Base-by-base conservation (phyloP, 1,139 yeast species). In the Eremothecium coryli region DNA sequence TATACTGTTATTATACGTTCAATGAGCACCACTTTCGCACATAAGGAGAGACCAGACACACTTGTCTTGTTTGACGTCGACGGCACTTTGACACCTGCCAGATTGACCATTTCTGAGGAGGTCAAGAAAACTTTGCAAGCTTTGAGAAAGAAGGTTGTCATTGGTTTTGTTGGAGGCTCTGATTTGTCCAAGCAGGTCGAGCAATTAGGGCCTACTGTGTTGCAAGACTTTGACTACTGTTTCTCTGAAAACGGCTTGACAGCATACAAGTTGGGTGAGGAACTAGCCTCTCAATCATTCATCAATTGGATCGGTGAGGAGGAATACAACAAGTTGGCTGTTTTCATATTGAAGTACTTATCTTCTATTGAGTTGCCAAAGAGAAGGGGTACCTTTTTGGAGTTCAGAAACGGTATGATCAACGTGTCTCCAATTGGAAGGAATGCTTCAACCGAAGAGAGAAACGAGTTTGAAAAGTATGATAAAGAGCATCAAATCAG, bases 341-440 rank as follows among this genome's bases (percentile, higher is more conserved):
- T 76, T 64, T 93, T 85, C 66, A 76, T 86, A 58, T 73, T 90
- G 59, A 74, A 73, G 54, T 85, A 90, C 69, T 73, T 90, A 53
- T 62, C 95, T 37, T 82, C 81, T 29, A 62, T 93, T 41, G 98
- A 93, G 46, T 64, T 90, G 50, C 99, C 99, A 56, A 69, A 78
- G 52, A 78, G 88, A 77, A 80, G 96, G 70, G 99, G 99, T 65
- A 90, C 99, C 43, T 90, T 90, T 64, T 66, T 90, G 50, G 99
- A 90, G 70, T 93, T 90, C 73, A 85, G 99, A 75, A 90, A 90
- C 64, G 99, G 99, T 62, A 88, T 90, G 95, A 84, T 90, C 65
- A 90, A 90, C 64, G 85, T 90, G 42, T 86, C 96, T 12, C 99
- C 99, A 49, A 76, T 90, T 42, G 99, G 99, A 56, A 84, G 99